Evolutionary conservation across 2,329 filamentous ascomycete species (phyloP), one percentile per base, ranked within the genome.

Genomic region (Paraphoma sp.): DNA sequence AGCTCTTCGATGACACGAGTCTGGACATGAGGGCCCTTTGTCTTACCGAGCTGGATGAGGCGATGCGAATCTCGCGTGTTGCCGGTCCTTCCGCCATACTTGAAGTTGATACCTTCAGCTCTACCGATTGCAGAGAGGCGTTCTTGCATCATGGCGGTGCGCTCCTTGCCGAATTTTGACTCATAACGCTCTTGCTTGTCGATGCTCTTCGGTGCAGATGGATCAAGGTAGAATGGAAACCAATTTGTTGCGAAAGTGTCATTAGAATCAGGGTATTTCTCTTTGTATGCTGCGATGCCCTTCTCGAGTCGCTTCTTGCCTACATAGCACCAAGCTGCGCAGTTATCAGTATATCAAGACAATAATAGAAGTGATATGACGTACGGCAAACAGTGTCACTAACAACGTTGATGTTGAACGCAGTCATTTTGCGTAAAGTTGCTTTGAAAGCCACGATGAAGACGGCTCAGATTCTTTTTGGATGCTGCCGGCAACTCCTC

Each of bases 141-240:
- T 45, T 81, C 75, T 53, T 84, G 81, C 54, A 92, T 86, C 61
- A 84, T 81, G 0, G 79, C 69, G 1, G 80, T 78, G 31, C 91
- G 84, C 23, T 88, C 84, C 6, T 85, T 82, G 7, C 86, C 86
- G 67, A 95, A 87, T 53, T 88, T 89, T 47, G 80, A 70, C 38
- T 84, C 78, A 75, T 87, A 93, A 72, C 82, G 83, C 56, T 79
- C 77, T 71, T 82, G 73, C 69, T 87, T 87, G 66, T 84, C 80
- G 54, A 81, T 71, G 65, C 82, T 81, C 45, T 80, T 79, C 0
- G 89, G 84, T 0, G 85, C 80, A 45, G 81, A 81, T 0, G 91
- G 89, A 69, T 93, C 88, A 50, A 96, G 85, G 74, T 94, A 93
- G 79, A 91, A 96, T 1, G 92, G 89, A 58, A 85, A 83, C 90